Evolutionary conservation across 495 filamentous ascomycete species (phyloP), one percentile per base, ranked within the genome.

Genomic region (Penicillium bialowiezense): DNA sequence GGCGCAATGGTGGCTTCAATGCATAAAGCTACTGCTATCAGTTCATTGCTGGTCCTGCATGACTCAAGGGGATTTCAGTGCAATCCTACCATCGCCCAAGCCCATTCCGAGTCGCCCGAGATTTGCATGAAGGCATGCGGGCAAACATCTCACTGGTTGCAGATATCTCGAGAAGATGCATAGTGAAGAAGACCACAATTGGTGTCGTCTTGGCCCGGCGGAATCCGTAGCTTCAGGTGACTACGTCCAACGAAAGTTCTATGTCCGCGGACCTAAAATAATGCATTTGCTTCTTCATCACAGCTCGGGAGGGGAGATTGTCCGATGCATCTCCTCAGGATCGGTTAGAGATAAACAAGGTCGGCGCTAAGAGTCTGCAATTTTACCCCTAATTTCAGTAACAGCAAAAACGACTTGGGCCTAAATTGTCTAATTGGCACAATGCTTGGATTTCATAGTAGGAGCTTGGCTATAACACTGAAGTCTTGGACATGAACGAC

Each of bases 151-250:
- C 13, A 58, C 38, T 55, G 38, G 47, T 12, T n/a, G 41, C 41
- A 39, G 50, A 51, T 50, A 38, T 43, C 23, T 36, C 14, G 24
- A 21, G 43, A 28, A 7, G 36, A 32, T 33, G 14, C 24, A 48
- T 47, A 36, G 48, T 47, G 34, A 20, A 15, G 19, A 37, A 49
- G 19, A 9, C 14, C 29, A 45, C 19, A 29, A 42, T n/a, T 23
- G n/a, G 38, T 48, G 20, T 26, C 14, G 33, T 33, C 59, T 62
- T 65, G 62, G 62, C 59, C 56, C 59, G 59, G 41, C 59, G 62
- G 59, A 55, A 43, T 19, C 45, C 56, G 56, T 29, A 39, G 44
- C 36, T 35, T 41, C 17, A 36, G 44, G 19, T 39, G 37, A 21
- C 18, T 35, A 18, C 24, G 29, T 47, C 24, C 35, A 6, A n/a